These are phyloP conservation scores for Mortierella sp. DNA, from an alignment of 371 early-diverging fungal genomes.

Conservation along the genomic window DNA sequence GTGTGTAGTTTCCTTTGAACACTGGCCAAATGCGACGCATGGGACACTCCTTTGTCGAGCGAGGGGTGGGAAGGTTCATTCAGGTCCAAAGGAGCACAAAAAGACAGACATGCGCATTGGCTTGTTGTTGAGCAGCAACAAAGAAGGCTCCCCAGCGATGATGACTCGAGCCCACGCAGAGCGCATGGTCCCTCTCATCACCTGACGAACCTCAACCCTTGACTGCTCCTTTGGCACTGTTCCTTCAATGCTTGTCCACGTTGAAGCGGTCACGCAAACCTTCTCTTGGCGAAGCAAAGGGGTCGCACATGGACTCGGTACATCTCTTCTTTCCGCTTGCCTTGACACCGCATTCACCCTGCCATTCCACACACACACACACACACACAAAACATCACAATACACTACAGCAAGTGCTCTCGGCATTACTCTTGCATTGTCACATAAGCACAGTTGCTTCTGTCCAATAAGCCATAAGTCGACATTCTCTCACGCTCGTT, in stretches of 20 bases:
- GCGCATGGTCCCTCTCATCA: neutral
- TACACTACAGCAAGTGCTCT: too few species aligned
- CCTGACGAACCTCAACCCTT: neutral
- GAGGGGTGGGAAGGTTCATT: conserved; percentile 10
- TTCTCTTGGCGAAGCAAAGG: conserved; percentile 5
- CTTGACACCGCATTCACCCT: neutral
- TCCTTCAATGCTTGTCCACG: neutral
- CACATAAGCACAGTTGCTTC: neutral
- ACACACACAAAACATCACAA: neutral
- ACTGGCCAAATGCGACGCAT: neutral
- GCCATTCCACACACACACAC: neutral
- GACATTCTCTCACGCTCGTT: neutral
- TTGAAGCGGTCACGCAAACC: neutral
- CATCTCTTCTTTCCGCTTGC: neutral
- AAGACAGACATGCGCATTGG: conserved; percentile 1
- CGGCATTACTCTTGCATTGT: neutral
- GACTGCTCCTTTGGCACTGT: neutral
- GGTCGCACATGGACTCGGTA: neutral
- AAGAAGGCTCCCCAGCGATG: too few species aligned
- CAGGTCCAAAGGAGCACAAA: neutral
- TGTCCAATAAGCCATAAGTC: neutral
- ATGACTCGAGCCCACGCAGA: too few species aligned
- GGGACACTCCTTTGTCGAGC: neutral
- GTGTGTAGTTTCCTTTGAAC: neutral
- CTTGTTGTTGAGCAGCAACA: neutral